These are phyloP conservation scores for Eimeria falciformis DNA, from an alignment of 169 alveolate genomes.

Conservation along the genomic window DNA sequence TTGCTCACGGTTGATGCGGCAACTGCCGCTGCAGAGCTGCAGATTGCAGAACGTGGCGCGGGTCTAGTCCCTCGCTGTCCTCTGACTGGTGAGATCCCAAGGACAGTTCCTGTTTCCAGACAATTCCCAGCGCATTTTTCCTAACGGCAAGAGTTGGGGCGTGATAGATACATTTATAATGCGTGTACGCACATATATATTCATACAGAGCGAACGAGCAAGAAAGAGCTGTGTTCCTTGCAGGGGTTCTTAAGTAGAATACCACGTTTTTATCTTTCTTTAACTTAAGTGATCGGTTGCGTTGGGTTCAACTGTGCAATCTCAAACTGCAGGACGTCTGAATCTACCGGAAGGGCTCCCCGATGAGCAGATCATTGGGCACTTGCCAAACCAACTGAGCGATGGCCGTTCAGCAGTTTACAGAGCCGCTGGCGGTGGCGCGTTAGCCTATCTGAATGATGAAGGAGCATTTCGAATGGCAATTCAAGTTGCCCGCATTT, in stretches of 20 bases:
- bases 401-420: background rate
- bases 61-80: constrained; percentile 52
- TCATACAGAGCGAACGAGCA: too few species aligned
- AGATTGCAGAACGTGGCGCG: constrained; percentile 43
- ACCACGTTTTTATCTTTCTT: background rate
- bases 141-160: too few species aligned
- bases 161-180: too few species aligned
- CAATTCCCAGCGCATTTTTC: too few species aligned
- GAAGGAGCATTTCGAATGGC: constrained; percentile 69
- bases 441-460: constrained; percentile 44
- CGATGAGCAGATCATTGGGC: constrained; percentile 37
- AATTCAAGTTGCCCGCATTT: constrained; percentile 44
- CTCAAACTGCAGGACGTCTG: constrained; percentile 25
- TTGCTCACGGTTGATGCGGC: constrained; percentile 50
- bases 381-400: background rate
- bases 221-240: too few species aligned
- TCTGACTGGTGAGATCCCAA: constrained; percentile 26
- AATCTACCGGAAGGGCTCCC: constrained; percentile 61
- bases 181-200: too few species aligned
- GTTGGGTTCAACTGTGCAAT: too few species aligned
- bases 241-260: background rate
- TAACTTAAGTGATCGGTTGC: too few species aligned
- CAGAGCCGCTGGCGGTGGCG: background rate
- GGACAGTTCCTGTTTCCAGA: background rate
- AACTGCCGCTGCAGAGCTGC: constrained; percentile 22